Base-by-base conservation (phyloP, 441 rosid genomes). In the Daphne laureola region DNA sequence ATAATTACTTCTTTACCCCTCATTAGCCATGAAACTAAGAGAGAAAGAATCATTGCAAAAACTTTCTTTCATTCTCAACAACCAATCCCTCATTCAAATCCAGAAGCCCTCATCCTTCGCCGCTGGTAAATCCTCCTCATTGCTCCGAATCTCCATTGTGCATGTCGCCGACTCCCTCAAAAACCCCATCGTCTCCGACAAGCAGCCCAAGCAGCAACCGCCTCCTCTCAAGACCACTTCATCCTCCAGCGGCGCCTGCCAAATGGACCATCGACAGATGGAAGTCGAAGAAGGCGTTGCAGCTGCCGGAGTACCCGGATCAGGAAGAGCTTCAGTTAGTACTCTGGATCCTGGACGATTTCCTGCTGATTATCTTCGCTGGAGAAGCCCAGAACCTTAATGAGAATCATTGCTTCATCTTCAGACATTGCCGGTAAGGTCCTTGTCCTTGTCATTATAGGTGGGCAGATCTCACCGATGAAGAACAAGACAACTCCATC, bases 361-460 rank as follows among this genome's bases (percentile, higher is more conserved):
- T 78, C 44, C 97, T 95, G 59, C 97, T 93, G 35, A 86, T 90
- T 63, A 93, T 90, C 7, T 90, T 90, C 61, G 88, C 95, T 5
- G 95, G 97, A 5, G 95, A 82, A 57, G 93, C 95, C 12, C 73
- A 95, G 75, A 86, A 73, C 27, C 65, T 90, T n/a, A n/a, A n/a
- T n/a, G n/a, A n/a, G n/a, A n/a, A n/a, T n/a, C n/a, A n/a, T n/a
- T n/a, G n/a, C n/a, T n/a, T n/a, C n/a, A n/a, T n/a, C n/a, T n/a
- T n/a, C n/a, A n/a, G n/a, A n/a, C n/a, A n/a, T n/a, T n/a, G n/a
- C n/a, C n/a, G n/a, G n/a, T n/a, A n/a, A n/a, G n/a, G n/a, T n/a
- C n/a, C n/a, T n/a, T n/a, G n/a, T n/a, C n/a, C n/a, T n/a, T n/a
- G n/a, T n/a, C n/a, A n/a, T n/a, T n/a, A n/a, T n/a, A n/a, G n/a